phyloP scores from a whole-genome alignment of 2,329 filamentous ascomycete genomes.

The Pseudogymnoascus sp. region DNA sequence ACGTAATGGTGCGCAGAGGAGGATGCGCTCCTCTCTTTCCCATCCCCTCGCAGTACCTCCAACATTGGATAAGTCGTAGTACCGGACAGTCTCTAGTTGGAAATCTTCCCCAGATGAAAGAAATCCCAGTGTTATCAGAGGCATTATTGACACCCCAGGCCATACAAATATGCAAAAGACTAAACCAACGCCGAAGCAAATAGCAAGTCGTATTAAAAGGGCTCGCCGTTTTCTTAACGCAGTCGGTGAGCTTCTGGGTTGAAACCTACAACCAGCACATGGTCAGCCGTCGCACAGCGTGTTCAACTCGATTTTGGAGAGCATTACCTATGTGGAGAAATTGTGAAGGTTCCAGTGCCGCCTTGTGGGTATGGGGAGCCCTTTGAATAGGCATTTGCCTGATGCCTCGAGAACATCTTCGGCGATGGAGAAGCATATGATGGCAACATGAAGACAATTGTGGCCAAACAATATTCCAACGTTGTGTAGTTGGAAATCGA shows the following conservation, averaged over 20 bases:
- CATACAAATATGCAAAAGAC: constrained; percentile 69
- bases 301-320: constrained; percentile 11
- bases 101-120: constrained; percentile 59
- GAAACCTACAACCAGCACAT: constrained; percentile 51
- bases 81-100: constrained; percentile 88
- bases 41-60: constrained; percentile 87
- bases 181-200: constrained; percentile 48
- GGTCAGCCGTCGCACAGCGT: background rate
- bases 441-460: constrained; percentile 45
- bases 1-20: constrained; percentile 87
- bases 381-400: constrained; percentile 66
- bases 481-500: background rate
- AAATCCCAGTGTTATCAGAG: constrained; percentile 59
- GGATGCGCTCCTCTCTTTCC: constrained; percentile 91
- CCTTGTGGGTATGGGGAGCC: constrained; percentile 64
- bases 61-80: constrained; percentile 89
- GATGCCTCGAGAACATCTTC: constrained; percentile 81
- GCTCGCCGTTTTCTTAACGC: constrained; percentile 65
- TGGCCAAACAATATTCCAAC: background rate
- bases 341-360: constrained; percentile 65
- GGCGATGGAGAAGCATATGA: constrained; percentile 41
- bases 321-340: constrained; percentile 77
- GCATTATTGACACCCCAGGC: constrained; percentile 54
- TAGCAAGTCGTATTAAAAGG: constrained; percentile 59
- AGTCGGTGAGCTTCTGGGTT: constrained; percentile 67